These are phyloP conservation scores for Ceratocystis ficicola DNA, from an alignment of 2,329 filamentous ascomycete genomes.

Conservation along the genomic window DNA sequence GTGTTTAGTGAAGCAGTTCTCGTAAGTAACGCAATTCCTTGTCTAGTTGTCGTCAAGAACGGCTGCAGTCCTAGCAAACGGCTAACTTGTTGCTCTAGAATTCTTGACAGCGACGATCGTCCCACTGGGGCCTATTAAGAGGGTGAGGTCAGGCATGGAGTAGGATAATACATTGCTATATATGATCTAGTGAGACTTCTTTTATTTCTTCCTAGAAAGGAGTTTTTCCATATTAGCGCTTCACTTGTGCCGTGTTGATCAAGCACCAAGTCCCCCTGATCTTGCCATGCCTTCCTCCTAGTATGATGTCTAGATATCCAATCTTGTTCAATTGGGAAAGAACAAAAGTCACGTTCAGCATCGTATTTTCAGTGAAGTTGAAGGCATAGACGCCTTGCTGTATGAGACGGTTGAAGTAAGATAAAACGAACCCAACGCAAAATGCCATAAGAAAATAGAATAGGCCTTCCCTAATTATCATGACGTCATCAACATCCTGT, in stretches of 20 bases:
- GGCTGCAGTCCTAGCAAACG: constrained; percentile 52
- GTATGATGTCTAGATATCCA: not conserved
- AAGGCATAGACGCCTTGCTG: not conserved
- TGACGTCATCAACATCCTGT: not conserved
- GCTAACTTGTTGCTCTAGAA: not conserved
- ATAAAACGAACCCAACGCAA: not conserved
- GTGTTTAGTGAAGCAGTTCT: constrained; percentile 73
- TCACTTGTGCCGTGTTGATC: not conserved
- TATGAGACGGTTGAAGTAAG: not conserved
- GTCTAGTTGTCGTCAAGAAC: not conserved
- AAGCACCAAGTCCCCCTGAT: not conserved
- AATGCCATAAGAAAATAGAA: not conserved
- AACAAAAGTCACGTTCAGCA: not conserved
- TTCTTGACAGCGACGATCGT: constrained; percentile 10
- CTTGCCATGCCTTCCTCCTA: not conserved
- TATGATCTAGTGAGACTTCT: not conserved
- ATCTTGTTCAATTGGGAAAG: not conserved
- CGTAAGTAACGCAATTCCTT: not conserved
- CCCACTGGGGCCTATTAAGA: not conserved
- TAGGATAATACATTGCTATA: not conserved
- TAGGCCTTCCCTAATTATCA: not conserved
- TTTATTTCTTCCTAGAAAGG: not conserved
- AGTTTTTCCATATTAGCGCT: not conserved
- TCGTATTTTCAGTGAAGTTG: not conserved
- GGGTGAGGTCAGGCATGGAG: not conserved